Conservation (phyloP, 805 yeast genomes). For the Myxozyma melibiosi region DNA sequence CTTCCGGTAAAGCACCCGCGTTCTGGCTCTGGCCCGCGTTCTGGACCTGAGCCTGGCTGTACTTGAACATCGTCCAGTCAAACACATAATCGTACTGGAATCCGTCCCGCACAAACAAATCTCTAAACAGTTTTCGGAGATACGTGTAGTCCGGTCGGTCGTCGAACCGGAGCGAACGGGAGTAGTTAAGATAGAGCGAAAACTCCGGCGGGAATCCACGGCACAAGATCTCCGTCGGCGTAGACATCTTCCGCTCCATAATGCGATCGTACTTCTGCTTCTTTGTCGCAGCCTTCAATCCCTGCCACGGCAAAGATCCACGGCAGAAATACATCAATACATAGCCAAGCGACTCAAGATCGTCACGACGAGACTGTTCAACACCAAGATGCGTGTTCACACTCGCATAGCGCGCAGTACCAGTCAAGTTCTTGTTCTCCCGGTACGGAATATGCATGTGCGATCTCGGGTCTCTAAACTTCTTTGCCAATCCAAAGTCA, state of each 20-base stretch:
- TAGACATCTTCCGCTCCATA: slow-evolving; percentile 91
- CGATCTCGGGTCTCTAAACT: slow-evolving; percentile 90
- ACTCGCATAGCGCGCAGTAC: slow-evolving; percentile 95
- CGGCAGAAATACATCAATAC: slow-evolving; percentile 92
- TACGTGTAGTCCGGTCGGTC: slow-evolving; percentile 94
- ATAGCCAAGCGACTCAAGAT: slow-evolving; percentile 90
- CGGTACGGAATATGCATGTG: slow-evolving; percentile 94
- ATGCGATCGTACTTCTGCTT: slow-evolving; percentile 96
- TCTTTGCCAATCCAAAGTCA: slow-evolving; percentile 92
- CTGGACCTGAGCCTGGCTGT: slow-evolving; percentile 45
- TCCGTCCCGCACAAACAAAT: slow-evolving; percentile 81
- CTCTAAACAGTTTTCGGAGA: slow-evolving; percentile 85
- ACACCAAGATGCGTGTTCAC: slow-evolving; percentile 95
- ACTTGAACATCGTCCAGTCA: slow-evolving; percentile 93
- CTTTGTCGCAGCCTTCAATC: slow-evolving; percentile 93
- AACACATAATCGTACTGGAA: slow-evolving; percentile 91
- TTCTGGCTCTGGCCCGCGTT: slow-evolving; percentile 38
- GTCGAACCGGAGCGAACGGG: slow-evolving; percentile 87
- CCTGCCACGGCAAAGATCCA: slow-evolving; percentile 98
- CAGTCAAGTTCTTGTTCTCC: slow-evolving; percentile 93
- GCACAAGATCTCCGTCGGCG: slow-evolving; percentile 81
- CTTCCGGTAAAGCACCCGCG: neutral
- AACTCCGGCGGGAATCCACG: slow-evolving; percentile 92
- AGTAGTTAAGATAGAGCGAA: slow-evolving; percentile 81
- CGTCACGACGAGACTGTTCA: slow-evolving; percentile 96